These are phyloP conservation scores for Ammopiptanthus mongolicus DNA, from an alignment of 306 rosid species.

Conservation along the genomic window DNA sequence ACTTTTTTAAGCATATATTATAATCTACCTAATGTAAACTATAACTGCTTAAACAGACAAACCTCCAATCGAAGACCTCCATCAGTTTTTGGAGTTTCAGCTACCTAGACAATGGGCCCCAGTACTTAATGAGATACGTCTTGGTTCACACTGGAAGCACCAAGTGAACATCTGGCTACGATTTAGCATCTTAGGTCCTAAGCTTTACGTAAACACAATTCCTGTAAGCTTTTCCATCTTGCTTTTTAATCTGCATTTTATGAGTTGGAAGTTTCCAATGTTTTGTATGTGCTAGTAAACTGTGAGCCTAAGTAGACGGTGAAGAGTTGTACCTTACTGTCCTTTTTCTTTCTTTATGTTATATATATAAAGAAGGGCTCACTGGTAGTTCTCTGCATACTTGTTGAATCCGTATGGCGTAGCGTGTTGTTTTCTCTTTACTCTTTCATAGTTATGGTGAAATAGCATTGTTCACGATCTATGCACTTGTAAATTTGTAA, in stretches of 20 bases:
- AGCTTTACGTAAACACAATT: conserved; percentile 72
- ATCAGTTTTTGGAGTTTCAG: conserved; percentile 86
- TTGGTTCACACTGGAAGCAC: conserved; percentile 71
- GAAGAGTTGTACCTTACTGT: not conserved
- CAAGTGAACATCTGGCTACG: conserved; percentile 60
- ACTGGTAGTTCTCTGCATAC: conserved; percentile 1
- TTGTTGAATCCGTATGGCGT: not conserved
- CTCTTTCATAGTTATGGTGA: not conserved
- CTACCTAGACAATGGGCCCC: conserved; percentile 94
- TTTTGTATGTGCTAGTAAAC: not conserved
- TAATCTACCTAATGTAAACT: no score
- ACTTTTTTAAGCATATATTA: not conserved
- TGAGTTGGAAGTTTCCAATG: not conserved
- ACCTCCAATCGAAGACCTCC: conserved; percentile 79
- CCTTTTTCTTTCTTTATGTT: not conserved
- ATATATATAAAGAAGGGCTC: not conserved
- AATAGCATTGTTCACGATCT: not conserved
- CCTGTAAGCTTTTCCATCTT: conserved; percentile 42
- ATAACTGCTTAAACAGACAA: conserved; percentile 50
- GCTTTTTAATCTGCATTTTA: not conserved
- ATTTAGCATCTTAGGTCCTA: conserved; percentile 74
- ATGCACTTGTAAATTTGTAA: not conserved
- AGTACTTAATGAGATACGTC: conserved; percentile 67
- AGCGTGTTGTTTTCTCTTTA: not conserved
- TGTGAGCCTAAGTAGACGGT: not conserved